Evolutionary conservation across 306 rosid genomes (phyloP), one percentile per base, ranked within the genome.

Genomic region (Vicia faba): DNA sequence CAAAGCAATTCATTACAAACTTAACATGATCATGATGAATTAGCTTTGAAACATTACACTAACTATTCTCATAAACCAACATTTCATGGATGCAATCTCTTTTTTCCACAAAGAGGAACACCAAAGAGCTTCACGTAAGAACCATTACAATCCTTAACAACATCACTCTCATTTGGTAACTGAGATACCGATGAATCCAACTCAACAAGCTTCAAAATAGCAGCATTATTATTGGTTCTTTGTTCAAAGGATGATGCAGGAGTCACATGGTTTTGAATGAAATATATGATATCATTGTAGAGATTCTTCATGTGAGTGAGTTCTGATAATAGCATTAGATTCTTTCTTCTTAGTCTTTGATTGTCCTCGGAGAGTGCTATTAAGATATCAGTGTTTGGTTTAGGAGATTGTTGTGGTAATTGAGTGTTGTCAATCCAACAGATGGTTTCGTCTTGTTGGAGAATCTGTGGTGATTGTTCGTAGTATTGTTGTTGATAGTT

Each of bases 231-330:
- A 28, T 48, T 60, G 26, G 16, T 61, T 38, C 79, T 66, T 25
- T 74, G 71, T 46, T 80, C 72, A 50, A 33, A 79, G 65, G 83
- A 76, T 10, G 81, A 36, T 5, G 80, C 80, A 20, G 96, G 87
- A 15, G 76, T 79, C 9, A 89, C 87, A 75, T 86, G 88, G 76
- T 89, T 89, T 51, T 89, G 96, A 66, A 89, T 86, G 74, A 89
- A 89, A 66, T 77, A 83, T 45, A 86, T 86, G 3, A 89, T 89
- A 72, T 89, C 91, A 62, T 80, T 84, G 83, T 89, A 89, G n/a
- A 89, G 96, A 49, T 65, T 84, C 91, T 80, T 89, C 93, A 89
- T 86, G 78, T 81, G 96, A 41, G 83, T 50, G 38, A 89, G 91
- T 71, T 89, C 92, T 7, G 96, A 89, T 31, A 84, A 11, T 6